Conservation (phyloP, 257 asterid species). For the Eustoma russellianum region DNA sequence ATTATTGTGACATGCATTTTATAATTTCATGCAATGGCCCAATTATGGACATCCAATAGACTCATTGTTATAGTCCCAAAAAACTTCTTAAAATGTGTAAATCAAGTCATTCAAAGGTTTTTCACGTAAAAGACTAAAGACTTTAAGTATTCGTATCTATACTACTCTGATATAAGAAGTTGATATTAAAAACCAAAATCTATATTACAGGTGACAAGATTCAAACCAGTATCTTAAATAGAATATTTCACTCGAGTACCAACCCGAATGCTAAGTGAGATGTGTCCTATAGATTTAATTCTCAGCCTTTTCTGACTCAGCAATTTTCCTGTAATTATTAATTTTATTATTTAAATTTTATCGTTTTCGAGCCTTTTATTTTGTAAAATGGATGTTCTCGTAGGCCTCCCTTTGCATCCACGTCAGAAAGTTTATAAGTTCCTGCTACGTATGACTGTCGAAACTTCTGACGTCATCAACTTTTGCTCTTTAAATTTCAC, state of each 20-base stretch:
- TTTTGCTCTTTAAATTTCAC: neutral
- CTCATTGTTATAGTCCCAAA: neutral
- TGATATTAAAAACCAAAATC: too few species aligned
- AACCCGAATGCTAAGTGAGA: too few species aligned
- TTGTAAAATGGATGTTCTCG: neutral
- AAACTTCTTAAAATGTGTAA: too few species aligned
- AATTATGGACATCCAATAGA: conserved; percentile 21
- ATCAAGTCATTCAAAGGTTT: too few species aligned
- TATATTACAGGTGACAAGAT: too few species aligned
- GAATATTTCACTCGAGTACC: too few species aligned
- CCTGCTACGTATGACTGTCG: neutral
- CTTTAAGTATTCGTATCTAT: too few species aligned
- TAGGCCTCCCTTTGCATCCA: conserved; percentile 21
- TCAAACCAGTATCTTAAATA: too few species aligned
- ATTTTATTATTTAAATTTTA: neutral
- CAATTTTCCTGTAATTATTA: conserved; percentile 1
- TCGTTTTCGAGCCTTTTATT: neutral
- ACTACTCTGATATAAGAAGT: too few species aligned
- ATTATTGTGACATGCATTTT: conserved; percentile 22
- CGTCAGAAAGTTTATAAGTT: conserved; percentile 13
- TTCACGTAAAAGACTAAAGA: too few species aligned
- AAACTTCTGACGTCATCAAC: conserved; percentile 24
- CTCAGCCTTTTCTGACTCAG: neutral
- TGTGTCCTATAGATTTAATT: too few species aligned
- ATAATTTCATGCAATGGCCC: conserved; percentile 30